Evolutionary conservation across 177 flowering plant species (phyloP), one percentile per base, ranked within the genome.

Genomic region (Vitis hybrid): DNA sequence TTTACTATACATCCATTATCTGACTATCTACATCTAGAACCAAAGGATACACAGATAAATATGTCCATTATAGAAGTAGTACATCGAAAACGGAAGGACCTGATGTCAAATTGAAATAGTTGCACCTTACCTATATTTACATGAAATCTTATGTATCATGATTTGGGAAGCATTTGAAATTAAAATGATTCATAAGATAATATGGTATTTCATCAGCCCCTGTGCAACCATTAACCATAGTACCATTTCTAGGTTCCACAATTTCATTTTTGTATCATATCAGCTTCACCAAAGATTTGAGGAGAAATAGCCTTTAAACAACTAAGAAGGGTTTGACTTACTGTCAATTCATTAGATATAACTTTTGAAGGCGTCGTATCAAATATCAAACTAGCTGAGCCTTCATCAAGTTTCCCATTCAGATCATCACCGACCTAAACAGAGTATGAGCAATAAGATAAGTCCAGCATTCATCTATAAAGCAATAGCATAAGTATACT

Each of bases 301-400:
- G 53, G 12, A 57, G 20, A 15, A 70, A 24, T 44, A 56, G 38
- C 69, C 50, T 55, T 56, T 22, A 64, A 53, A 18, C 15, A 56
- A 49, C 18, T 24, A 55, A 31, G 1, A 17, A 52, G 47, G 20
- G 54, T 49, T 15, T 19, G 50, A 84, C 97, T 87, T 88, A 95
- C 99, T 56, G 98, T 93, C 74, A 89, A 71, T 79, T 95, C 99
- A 76, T 76, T 83, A 33, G 96, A 89, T 70, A 89, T 86, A 74
- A 95, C 95, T 89, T 95, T 95, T 74, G 99, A 95, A 66, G 99
- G 99, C 68, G 83, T 86, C 15, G 89, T 76, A 79, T 95, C 97
- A 65, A 92, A 85, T 50, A 93, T 82, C 76, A 92, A 74, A 76
- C 77, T 83, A 68, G 95, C 92, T 72, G 95, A 57, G 38, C 77